Evolutionary conservation across 2,329 filamentous ascomycete species (phyloP).

Genomic region (Trichophyton verrucosum): DNA sequence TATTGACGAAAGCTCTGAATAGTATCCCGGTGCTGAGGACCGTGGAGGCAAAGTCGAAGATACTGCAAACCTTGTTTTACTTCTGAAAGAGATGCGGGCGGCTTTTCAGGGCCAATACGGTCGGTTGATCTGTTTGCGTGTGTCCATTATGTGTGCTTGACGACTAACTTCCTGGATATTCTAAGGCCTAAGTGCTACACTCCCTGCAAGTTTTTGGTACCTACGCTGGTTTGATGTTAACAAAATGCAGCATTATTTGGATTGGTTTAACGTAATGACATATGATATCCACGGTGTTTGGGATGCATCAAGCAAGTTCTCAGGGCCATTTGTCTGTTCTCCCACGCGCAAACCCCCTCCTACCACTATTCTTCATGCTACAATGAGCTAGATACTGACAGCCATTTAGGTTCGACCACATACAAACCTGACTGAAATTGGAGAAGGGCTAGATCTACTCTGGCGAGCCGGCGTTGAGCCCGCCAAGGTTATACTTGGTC

Average conservation of each 20-base stretch:
- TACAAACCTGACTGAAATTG: slow-evolving; percentile 18
- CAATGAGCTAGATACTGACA: neutral
- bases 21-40: slow-evolving; percentile 4
- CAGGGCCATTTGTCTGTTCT: neutral
- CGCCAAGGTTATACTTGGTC: slow-evolving; percentile 24
- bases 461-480: slow-evolving; percentile 20
- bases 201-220: slow-evolving; percentile 15
- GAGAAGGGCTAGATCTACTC: slow-evolving; percentile 17
- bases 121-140: neutral
- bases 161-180: neutral
- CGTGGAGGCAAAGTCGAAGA: slow-evolving; percentile 5
- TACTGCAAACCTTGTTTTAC: slow-evolving; percentile 1
- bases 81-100: neutral
- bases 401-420: slow-evolving; percentile 7
- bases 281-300: slow-evolving; percentile 16
- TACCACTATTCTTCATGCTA: neutral
- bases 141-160: neutral
- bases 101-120: slow-evolving; percentile 3
- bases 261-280: slow-evolving; percentile 20
- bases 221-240: slow-evolving; percentile 18
- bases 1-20: neutral
- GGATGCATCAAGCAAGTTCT: neutral
- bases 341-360: neutral
- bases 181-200: neutral
- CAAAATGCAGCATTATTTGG: slow-evolving; percentile 12